These are phyloP conservation scores for Pichia sp. DNA, from an alignment of 1,139 yeast species.

Conservation along the genomic window DNA sequence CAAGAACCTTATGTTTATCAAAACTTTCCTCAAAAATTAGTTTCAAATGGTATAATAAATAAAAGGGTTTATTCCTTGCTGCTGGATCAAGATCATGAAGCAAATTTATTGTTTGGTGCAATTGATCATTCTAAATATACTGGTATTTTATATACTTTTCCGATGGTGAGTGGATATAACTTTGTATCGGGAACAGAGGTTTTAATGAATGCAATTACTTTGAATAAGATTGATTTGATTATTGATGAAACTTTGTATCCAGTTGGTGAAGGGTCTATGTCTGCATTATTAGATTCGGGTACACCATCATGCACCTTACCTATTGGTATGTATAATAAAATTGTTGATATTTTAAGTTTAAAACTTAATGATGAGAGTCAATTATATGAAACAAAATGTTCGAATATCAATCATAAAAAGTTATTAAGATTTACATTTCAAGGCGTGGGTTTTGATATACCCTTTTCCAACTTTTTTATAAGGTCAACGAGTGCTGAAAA, in stretches of 20 bases:
- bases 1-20: conserved; percentile 33
- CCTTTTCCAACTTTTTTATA: conserved; percentile 35
- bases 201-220: conserved; percentile 39
- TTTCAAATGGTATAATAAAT: conserved; percentile 43
- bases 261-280: conserved; percentile 32
- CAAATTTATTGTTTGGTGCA: conserved; percentile 52
- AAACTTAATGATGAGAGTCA: conserved; percentile 27
- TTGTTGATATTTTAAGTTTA: conserved; percentile 32
- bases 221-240: conserved; percentile 27
- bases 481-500: not conserved
- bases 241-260: not conserved
- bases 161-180: conserved; percentile 28
- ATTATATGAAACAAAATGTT: conserved; percentile 34
- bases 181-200: conserved; percentile 15
- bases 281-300: conserved; percentile 61
- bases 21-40: conserved; percentile 54
- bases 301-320: conserved; percentile 54
- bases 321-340: conserved; percentile 30
- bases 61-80: conserved; percentile 49
- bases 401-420: conserved; percentile 23
- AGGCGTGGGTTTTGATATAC: conserved; percentile 42
- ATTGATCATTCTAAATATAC: conserved; percentile 46
- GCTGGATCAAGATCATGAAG: conserved; percentile 36
- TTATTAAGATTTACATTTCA: conserved; percentile 42
- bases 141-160: conserved; percentile 42